Conservation (phyloP, 1,284 basidiomycete species). For the Cutaneotrichosporon dermatis region DNA sequence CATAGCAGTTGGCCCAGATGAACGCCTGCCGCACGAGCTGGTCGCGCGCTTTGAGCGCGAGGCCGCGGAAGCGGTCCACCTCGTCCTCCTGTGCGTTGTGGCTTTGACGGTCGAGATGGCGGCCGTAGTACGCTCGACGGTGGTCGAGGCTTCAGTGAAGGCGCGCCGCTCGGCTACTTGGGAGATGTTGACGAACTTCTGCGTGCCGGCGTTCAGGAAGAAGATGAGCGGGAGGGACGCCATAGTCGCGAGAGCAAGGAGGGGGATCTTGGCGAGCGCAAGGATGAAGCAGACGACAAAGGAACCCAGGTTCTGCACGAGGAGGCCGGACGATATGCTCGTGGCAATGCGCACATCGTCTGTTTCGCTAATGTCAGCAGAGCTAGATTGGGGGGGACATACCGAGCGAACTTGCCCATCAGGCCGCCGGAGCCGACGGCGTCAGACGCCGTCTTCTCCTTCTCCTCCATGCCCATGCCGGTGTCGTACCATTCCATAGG, state of each 20-base stretch:
- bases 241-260: slow-evolving; percentile 85
- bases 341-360: slow-evolving; percentile 86
- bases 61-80: slow-evolving; percentile 52
- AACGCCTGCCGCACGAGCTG: slow-evolving; percentile 54
- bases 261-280: slow-evolving; percentile 73
- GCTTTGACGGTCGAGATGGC: slow-evolving; percentile 91
- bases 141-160: slow-evolving; percentile 67
- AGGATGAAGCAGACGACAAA: slow-evolving; percentile 73
- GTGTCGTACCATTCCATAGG: slow-evolving; percentile 84
- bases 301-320: slow-evolving; percentile 77
- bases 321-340: slow-evolving; percentile 68
- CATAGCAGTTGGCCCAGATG: slow-evolving; percentile 72
- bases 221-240: slow-evolving; percentile 80
- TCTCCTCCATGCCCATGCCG: slow-evolving; percentile 65
- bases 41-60: slow-evolving; percentile 55
- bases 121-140: slow-evolving; percentile 70
- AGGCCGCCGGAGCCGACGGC: slow-evolving; percentile 80
- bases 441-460: slow-evolving; percentile 54
- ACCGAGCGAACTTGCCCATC: slow-evolving; percentile 91
- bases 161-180: slow-evolving; percentile 63
- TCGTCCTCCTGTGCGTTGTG: slow-evolving; percentile 81
- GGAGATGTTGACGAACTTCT: slow-evolving; percentile 60
- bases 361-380: slow-evolving; percentile 64
- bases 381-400: slow-evolving; percentile 30
- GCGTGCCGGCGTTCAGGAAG: slow-evolving; percentile 68